Conservation (phyloP, 345 rosid genomes). For the Citrus sinensis region DVS_A1.0 CM039169.1:28841501-28842000, state of each 20-base stretch:
- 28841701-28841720: neutral
- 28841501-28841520: slow-evolving; percentile 59
- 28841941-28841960: neutral
- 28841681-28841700: neutral
- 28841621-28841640: neutral
- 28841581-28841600: neutral
- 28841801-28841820: neutral
- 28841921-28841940: neutral
- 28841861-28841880: neutral
- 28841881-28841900: neutral
- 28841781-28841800: neutral
- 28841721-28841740: neutral
- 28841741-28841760: neutral
- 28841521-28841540: slow-evolving; percentile 46
- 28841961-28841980: neutral
- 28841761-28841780: neutral
- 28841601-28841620: neutral
- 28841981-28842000: neutral
- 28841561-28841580: neutral
- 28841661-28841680: neutral
- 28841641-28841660: neutral
- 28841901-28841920: no score
- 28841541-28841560: slow-evolving; percentile 10
- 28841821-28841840: neutral
- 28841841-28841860: neutral